These are phyloP conservation scores for Neurospora sp. DNA, from an alignment of 495 filamentous ascomycete genomes.

Conservation along the genomic window DNA sequence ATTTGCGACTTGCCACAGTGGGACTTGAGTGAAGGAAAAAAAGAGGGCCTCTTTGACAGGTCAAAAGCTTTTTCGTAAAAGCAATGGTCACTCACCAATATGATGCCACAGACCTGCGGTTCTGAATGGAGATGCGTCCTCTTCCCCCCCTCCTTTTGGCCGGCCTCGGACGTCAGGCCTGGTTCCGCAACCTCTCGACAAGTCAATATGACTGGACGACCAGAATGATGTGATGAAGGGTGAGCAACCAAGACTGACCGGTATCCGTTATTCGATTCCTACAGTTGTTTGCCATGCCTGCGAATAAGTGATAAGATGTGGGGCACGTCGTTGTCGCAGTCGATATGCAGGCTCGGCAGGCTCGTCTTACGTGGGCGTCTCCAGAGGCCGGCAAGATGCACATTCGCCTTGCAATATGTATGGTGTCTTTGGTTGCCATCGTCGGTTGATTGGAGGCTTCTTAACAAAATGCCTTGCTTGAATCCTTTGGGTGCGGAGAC, in stretches of 20 bases:
- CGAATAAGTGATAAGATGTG: not conserved
- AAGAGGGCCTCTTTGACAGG: not conserved
- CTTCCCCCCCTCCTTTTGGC: not conserved
- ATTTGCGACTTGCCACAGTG: not conserved
- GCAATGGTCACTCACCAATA: not conserved
- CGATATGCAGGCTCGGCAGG: not conserved
- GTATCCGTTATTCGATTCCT: not conserved
- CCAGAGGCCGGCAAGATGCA: not conserved
- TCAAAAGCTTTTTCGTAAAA: not conserved
- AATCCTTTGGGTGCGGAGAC: not conserved
- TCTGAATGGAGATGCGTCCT: not conserved
- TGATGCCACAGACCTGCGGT: not conserved
- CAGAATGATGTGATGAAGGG: not conserved
- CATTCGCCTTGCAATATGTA: not conserved
- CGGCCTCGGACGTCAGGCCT: not conserved
- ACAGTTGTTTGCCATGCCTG: not conserved
- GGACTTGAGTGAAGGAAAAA: not conserved
- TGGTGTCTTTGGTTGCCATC: not conserved
- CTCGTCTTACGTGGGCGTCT: not conserved
- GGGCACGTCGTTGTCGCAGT: not conserved
- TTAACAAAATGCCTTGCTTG: not conserved
- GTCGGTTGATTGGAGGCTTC: not conserved
- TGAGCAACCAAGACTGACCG: not conserved
- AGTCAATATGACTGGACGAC: not conserved
- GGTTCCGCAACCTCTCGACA: not conserved